Conservation (phyloP, 768 basidiomycete species). For the Russula sp. region DNA sequence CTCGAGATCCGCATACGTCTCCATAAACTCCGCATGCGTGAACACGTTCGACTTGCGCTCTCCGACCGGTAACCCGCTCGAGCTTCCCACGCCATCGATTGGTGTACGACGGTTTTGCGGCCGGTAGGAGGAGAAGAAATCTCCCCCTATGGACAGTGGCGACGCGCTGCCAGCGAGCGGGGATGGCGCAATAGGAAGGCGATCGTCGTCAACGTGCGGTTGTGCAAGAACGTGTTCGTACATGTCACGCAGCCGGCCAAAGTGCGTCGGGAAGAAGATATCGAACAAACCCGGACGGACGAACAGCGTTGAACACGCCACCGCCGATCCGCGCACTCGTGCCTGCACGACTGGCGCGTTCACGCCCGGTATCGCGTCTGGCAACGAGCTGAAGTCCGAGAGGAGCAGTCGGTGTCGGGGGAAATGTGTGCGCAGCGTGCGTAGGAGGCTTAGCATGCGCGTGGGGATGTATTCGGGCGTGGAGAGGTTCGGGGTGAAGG, state of each 20-base stretch:
- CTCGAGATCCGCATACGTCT: conserved; percentile 73
- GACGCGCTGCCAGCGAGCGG: conserved; percentile 53
- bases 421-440: conserved; percentile 76
- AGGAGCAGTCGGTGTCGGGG: conserved; percentile 92
- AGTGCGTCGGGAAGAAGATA: conserved; percentile 97
- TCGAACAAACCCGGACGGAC: conserved; percentile 97
- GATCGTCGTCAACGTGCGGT: conserved; percentile 39
- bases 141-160: conserved; percentile 50
- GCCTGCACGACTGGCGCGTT: conserved; percentile 96
- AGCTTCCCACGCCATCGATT: conserved; percentile 66
- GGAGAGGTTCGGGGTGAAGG: conserved; percentile 89
- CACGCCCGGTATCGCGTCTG: conserved; percentile 74
- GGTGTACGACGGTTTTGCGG: conserved; percentile 57
- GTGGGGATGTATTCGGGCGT: conserved; percentile 90
- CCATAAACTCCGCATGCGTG: conserved; percentile 85
- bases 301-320: conserved; percentile 86
- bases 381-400: conserved; percentile 87
- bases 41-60: conserved; percentile 82
- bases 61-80: conserved; percentile 75
- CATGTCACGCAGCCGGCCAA: conserved; percentile 80
- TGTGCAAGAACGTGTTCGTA: conserved; percentile 80
- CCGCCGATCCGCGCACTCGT: conserved; percentile 75
- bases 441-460: conserved; percentile 78
- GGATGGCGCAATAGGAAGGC: conserved; percentile 37
- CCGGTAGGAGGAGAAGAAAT: conserved; percentile 71